phyloP scores from a whole-genome alignment of 805 yeast species.

The Candida ipomoeae region DNA sequence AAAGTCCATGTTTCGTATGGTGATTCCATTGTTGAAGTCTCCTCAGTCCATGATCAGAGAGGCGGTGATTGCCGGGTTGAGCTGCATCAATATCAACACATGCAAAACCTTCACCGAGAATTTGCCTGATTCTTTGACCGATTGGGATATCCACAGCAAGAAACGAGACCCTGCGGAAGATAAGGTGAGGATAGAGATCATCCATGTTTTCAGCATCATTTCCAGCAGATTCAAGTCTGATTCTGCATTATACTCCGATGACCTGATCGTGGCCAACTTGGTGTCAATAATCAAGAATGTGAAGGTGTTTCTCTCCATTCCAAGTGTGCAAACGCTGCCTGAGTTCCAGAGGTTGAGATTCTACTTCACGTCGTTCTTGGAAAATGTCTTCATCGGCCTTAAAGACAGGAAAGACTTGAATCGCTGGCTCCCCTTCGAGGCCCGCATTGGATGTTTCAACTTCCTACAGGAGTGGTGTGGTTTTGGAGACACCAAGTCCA shows the following conservation, averaged over 20 bases:
- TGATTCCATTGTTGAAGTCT: conserved; percentile 72
- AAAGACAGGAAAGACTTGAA: conserved; percentile 35
- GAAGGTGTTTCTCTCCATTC: conserved; percentile 53
- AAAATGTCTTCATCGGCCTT: conserved; percentile 62
- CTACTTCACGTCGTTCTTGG: conserved; percentile 78
- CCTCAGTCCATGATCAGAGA: conserved; percentile 70
- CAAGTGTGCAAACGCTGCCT: conserved; percentile 57
- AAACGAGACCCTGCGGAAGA: conserved; percentile 35
- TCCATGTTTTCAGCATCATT: conserved; percentile 67
- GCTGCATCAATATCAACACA: conserved; percentile 86
- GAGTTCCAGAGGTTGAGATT: conserved; percentile 75
- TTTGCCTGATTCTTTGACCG: conserved; percentile 54
- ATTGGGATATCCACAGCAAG: conserved; percentile 39
- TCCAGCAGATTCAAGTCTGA: conserved; percentile 58
- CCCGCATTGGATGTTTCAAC: conserved; percentile 75
- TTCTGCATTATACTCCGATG: conserved; percentile 54
- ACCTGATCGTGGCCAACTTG: conserved; percentile 61
- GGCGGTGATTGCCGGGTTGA: conserved; percentile 83
- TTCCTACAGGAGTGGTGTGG: conserved; percentile 95
- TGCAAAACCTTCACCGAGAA: conserved; percentile 78
- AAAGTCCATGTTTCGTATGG: conserved; percentile 81
- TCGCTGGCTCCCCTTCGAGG: conserved; percentile 79
- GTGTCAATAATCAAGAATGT: conserved; percentile 59
- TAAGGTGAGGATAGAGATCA: conserved; percentile 64
- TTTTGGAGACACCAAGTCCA: conserved; percentile 59